These are phyloP conservation scores for Kodamaea kaohsiungensis DNA, from an alignment of 805 yeast genomes.

Conservation along the genomic window DNA sequence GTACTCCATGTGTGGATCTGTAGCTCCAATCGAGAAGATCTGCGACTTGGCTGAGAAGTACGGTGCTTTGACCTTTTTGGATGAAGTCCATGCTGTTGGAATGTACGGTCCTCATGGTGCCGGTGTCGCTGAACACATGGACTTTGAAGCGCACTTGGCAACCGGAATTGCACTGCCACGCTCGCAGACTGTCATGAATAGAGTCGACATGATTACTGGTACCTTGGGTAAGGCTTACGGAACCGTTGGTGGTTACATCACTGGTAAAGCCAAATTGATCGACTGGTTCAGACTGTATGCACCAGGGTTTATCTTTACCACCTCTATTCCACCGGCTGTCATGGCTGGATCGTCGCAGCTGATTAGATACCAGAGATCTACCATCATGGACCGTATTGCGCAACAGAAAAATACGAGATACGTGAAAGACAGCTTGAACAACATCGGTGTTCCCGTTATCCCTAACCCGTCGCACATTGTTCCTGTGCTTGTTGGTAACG, in stretches of 20 bases:
- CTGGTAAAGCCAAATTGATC: conserved; percentile 77
- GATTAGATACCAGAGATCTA: conserved; percentile 77
- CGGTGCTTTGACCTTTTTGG: conserved; percentile 95
- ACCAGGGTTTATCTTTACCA: conserved; percentile 97
- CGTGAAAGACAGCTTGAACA: conserved; percentile 70
- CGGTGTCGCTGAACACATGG: conserved; percentile 97
- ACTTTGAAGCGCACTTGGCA: conserved; percentile 78
- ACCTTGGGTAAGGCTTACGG: conserved; percentile 98
- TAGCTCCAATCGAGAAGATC: conserved; percentile 87
- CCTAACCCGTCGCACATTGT: conserved; percentile 98
- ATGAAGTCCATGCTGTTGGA: conserved; percentile 99
- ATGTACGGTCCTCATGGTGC: conserved; percentile 99
- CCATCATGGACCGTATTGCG: conserved; percentile 71
- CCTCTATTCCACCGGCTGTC: conserved; percentile 94
- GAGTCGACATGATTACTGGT: conserved; percentile 96
- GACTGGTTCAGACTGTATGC: conserved; percentile 97
- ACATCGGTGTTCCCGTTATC: conserved; percentile 86
- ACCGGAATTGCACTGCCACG: conserved; percentile 58
- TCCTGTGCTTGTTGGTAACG: conserved; percentile 93
- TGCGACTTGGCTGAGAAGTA: conserved; percentile 97
- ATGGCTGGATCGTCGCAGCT: conserved; percentile 96
- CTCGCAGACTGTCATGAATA: conserved; percentile 68
- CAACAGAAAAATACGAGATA: conserved; percentile 87
- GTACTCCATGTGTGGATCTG: conserved; percentile 98
- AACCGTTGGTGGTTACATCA: conserved; percentile 96